Evolutionary conservation across 306 rosid species (phyloP), one percentile per base, ranked within the genome.

Genomic region (Gynostemma pentaphyllum): DNA sequence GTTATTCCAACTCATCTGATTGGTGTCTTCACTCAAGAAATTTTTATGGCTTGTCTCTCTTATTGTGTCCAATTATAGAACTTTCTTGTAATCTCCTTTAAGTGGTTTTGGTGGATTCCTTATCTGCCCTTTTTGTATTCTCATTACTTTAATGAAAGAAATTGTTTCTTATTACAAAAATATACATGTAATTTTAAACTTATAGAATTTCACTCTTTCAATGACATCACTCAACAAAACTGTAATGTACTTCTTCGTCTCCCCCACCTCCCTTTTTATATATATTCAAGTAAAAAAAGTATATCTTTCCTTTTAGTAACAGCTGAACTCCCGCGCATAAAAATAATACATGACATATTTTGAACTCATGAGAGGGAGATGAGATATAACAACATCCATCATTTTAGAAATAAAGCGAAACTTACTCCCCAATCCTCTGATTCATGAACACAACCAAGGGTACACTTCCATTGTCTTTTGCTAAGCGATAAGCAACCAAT

Each of bases 381-480:
- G n/a, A n/a, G n/a, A n/a, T n/a, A n/a, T n/a, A 8, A 48, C 21
- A n/a, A 66, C 30, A 66, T 46, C 46, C 37, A 66, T 23, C 55
- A 49, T 16, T 64, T 57, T 3, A 64, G 32, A 56, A 47, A 19
- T 18, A 70, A n/a, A 75, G 52, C 65, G 69, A 44, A n/a, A 78
- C 99, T 77, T 84, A 92, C 99, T 86, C 88, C 55, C 85, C 97
- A 73, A 73, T 71, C 71, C 61, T 82, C 72, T 88, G 99, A 83
- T 92, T 85, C 81, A 79, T 81, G 79, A 84, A 86, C 69, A 86
- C 82, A 32, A 76, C 85, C 81, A 88, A 75, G 53, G 88, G 94
- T 56, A 45, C 42, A 24, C 80, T 77, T 67, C 52, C 80, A 44
- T 29, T 57, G 66, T 68, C 83, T 77, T 84, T 88, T 51, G 39